phyloP scores from a whole-genome alignment of 257 asterid species.

The Solanum bukasovii region DNA sequence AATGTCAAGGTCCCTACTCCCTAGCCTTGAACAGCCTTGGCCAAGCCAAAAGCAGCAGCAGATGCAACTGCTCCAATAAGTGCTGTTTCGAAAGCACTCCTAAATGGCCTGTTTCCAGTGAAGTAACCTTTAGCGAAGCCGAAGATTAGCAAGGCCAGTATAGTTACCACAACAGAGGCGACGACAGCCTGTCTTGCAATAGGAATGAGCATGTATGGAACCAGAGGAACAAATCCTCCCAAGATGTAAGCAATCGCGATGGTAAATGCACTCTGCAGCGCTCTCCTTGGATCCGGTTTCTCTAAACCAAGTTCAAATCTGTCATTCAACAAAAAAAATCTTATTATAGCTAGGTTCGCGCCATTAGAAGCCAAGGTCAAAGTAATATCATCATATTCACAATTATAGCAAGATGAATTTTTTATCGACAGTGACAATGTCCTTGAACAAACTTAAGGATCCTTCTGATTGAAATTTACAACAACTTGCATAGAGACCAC shows the following conservation, averaged over 20 bases:
- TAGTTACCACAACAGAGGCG: slow-evolving; percentile 56
- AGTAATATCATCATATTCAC: neutral
- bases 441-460: neutral
- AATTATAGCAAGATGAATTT: neutral
- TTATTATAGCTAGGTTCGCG: neutral
- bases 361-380: neutral
- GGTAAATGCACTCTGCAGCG: slow-evolving; percentile 75
- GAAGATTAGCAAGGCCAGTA: slow-evolving; percentile 58
- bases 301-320: slow-evolving; percentile 94
- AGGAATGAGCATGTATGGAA: slow-evolving; percentile 68
- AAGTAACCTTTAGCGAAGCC: slow-evolving; percentile 83
- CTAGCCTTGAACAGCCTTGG: slow-evolving; percentile 64
- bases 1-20: slow-evolving; percentile 5
- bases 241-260: slow-evolving; percentile 66
- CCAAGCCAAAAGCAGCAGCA: slow-evolving; percentile 94
- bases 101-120: slow-evolving; percentile 62
- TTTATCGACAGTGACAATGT: no score
- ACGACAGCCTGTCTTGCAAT: slow-evolving; percentile 46
- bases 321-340: neutral
- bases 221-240: slow-evolving; percentile 82
- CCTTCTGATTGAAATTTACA: neutral
- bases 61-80: slow-evolving; percentile 91
- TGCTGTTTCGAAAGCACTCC: slow-evolving; percentile 72
- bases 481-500: neutral
- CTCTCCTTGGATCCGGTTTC: slow-evolving; percentile 91